Percentiles rank a stretch among this genome's conserved stretches.
These are phyloP conservation scores for Dactylella cylindrospora DNA, from an alignment of 2,329 filamentous ascomycete species.

Conservation along the genomic window DNA sequence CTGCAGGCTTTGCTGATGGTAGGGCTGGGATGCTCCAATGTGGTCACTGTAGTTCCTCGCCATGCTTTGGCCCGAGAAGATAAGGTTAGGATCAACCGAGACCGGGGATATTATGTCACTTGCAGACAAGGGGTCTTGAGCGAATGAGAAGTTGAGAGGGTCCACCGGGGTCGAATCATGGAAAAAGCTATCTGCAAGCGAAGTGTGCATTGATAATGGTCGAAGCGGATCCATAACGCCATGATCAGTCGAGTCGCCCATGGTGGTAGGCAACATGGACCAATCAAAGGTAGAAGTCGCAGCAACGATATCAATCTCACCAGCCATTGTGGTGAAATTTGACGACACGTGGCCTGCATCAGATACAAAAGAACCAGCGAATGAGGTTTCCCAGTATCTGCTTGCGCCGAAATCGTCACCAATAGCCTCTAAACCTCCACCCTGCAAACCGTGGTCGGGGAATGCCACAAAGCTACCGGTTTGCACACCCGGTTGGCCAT, in stretches of 20 bases:
- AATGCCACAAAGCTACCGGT: conserved; percentile 31
- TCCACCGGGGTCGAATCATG: conserved; percentile 18
- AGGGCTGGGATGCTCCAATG: conserved; percentile 21
- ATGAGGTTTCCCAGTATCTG: conserved; percentile 38
- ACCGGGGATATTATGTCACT: conserved; percentile 35
- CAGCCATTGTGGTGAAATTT: conserved; percentile 15
- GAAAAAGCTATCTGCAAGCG: conserved; percentile 33
- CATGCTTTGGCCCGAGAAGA: conserved; percentile 20
- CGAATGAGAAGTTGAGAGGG: conserved; percentile 34
- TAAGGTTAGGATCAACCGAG: conserved; percentile 38
- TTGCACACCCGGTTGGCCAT: too few relatives aligned
- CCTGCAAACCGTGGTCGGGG: conserved; percentile 6
- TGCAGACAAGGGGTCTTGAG: conserved; percentile 30
- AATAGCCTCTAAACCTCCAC: conserved; percentile 20
- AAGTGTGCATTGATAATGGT: conserved; percentile 26
- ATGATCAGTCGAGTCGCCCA: conserved; percentile 3
- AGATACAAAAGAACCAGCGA: conserved; percentile 20
- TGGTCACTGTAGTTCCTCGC: conserved; percentile 19
- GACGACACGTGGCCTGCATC: conserved; percentile 18
- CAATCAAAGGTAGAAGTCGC: conserved; percentile 35
- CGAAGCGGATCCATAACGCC: conserved; percentile 26
- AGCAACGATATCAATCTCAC: conserved; percentile 24
- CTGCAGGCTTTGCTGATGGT: conserved; percentile 37
- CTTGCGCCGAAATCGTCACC: conserved; percentile 29
- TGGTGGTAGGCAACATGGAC: conserved; percentile 20